Base-by-base conservation (phyloP, 352 stramenopile genomes). In the Pythium phragmitis region DNA sequence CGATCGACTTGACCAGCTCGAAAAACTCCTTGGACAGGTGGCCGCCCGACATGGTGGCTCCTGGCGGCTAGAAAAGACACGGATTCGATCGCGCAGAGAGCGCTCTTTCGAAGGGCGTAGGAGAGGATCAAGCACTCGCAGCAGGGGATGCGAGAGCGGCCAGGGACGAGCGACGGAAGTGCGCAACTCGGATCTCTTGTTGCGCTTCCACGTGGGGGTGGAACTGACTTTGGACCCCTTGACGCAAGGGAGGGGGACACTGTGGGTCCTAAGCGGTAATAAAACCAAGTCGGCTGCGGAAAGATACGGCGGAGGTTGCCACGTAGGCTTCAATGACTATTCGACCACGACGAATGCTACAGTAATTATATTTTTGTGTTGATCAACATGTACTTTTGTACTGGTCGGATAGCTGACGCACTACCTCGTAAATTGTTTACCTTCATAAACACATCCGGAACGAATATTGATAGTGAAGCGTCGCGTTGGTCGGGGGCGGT, bases 1-100 rank as follows among this genome's bases (percentile, higher is more conserved):
- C 98, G 70, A 99, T 99, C 30, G 96, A 97, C 79, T 99, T 99
- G 74, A 99, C 96, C 57, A 99, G 94, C 85, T 99, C 97, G 78
- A 99, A 99, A 87, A 99, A 99, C 79, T 99, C 98, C 73, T 97
- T 98, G 43, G 91, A 96, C 63, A 97, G 67, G 63, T 96, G 88
- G 34, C 85, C 79, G 73, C 88, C 87, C 72, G 87, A 95, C 88
- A 96, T 96, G 65, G 21, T 77, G 26, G 14, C 34, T n/a, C n/a
- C 3, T 12, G 16, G 14, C 16, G 16, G 17, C 16, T 9, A 36
- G 34, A 9, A 16, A 39, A 2, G 37, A 55, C 56, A 48, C 43
- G 45, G 36, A 48, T 47, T 21, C 34, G 37, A 58, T 14, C 37
- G 56, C 30, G 30, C 7, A 53, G 26, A 17, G 16, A 12, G 5